Conservation (phyloP, 805 yeast species). For the Saccharomycopsis amapae region DNA sequence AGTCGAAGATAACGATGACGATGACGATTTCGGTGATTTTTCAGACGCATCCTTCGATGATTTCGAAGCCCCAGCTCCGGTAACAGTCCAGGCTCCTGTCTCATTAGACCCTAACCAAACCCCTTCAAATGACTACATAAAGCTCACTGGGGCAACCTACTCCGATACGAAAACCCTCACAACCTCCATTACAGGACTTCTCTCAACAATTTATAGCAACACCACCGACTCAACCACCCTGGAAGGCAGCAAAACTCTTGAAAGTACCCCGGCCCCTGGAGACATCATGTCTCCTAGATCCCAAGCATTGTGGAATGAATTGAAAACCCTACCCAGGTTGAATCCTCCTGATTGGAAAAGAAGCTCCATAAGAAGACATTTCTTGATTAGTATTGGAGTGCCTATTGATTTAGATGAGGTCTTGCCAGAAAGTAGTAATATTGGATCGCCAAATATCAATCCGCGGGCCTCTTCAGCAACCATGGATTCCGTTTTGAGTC, state of each 20-base stretch:
- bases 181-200: conserved; percentile 14
- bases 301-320: conserved; percentile 35
- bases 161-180: conserved; percentile 16
- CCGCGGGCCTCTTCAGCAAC: too few relatives aligned
- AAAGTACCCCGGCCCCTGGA: too few relatives aligned
- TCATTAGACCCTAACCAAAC: conserved; percentile 5
- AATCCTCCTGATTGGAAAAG: conserved; percentile 64
- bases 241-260: neutral
- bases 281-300: conserved; percentile 26
- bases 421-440: conserved; percentile 4
- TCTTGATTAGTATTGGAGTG: conserved; percentile 59
- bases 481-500: too few relatives aligned
- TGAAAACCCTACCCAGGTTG: conserved; percentile 42
- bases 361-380: conserved; percentile 55
- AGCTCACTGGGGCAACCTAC: conserved; percentile 10
- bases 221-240: neutral
- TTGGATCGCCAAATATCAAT: too few relatives aligned
- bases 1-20: conserved; percentile 21
- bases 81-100: conserved; percentile 18
- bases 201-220: conserved; percentile 12
- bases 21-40: conserved; percentile 30
- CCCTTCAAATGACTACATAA: conserved; percentile 5
- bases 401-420: conserved; percentile 66
- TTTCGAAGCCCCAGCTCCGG: conserved; percentile 23
- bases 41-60: conserved; percentile 32